These are phyloP conservation scores for Neonectria coccinea DNA, from an alignment of 2,329 filamentous ascomycete species.

Conservation along the genomic window DNA sequence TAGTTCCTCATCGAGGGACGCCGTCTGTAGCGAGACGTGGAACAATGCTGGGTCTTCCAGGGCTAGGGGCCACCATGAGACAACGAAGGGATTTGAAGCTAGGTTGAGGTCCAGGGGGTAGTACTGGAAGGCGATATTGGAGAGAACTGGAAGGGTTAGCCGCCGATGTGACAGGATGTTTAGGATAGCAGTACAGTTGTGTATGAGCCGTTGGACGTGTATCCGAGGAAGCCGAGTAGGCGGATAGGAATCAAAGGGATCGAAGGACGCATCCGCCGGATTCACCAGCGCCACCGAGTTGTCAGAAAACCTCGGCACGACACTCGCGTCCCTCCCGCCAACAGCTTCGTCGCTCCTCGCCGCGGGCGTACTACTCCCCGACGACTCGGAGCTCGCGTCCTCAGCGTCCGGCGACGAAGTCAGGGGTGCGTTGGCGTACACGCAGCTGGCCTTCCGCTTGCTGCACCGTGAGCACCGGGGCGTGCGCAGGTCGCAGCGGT, in stretches of 20 bases:
- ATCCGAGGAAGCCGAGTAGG: conserved; percentile 61
- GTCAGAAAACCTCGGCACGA: not conserved
- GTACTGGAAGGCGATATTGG: conserved; percentile 70
- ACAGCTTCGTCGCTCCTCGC: not conserved
- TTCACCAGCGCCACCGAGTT: conserved; percentile 33
- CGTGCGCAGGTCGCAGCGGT: conserved; percentile 65
- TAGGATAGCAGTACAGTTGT: conserved; percentile 60
- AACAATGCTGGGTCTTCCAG: conserved; percentile 67
- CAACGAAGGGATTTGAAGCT: conserved; percentile 67
- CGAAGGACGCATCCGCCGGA: conserved; percentile 53
- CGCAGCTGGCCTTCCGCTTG: conserved; percentile 60
- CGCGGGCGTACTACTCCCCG: conserved; percentile 9
- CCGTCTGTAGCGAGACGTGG: conserved; percentile 69
- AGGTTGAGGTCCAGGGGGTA: conserved; percentile 66
- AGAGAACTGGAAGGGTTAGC: conserved; percentile 58
- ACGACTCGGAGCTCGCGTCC: conserved; percentile 8
- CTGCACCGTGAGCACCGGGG: conserved; percentile 67
- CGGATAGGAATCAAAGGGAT: conserved; percentile 69
- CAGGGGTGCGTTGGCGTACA: conserved; percentile 66
- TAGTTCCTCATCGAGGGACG: conserved; percentile 66
- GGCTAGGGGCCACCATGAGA: conserved; percentile 71
- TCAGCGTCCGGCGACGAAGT: conserved; percentile 36
- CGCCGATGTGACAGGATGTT: not conserved
- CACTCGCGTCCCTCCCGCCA: conserved; percentile 5
- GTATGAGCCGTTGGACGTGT: conserved; percentile 66